phyloP scores from a whole-genome alignment of 1,284 basidiomycete species.

The Cryptococcus sp. region DNA sequence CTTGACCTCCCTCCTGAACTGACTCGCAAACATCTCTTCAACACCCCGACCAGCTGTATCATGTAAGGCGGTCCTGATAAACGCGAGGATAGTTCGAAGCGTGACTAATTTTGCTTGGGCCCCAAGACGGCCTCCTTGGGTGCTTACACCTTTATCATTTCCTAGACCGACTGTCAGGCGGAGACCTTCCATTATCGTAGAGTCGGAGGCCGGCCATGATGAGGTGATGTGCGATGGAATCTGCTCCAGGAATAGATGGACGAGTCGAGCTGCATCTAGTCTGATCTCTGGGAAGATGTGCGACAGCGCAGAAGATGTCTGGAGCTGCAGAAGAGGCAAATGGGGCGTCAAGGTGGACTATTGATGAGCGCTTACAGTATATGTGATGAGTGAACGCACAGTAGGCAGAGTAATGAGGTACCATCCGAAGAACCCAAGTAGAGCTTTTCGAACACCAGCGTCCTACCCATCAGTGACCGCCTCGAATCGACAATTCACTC shows the following conservation, averaged over 20 bases:
- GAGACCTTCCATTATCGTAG: conserved; percentile 40
- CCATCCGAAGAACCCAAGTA: conserved; percentile 58
- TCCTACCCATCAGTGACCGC: conserved; percentile 38
- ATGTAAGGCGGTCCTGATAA: conserved; percentile 26
- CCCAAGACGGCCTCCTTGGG: conserved; percentile 31
- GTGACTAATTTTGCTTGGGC: conserved; percentile 35
- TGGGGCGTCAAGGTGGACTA: conserved; percentile 60
- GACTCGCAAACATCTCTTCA: too few relatives aligned
- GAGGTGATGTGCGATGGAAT: conserved; percentile 65
- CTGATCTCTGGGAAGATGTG: conserved; percentile 93
- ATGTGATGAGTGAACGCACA: conserved; percentile 47
- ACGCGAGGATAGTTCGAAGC: conserved; percentile 36
- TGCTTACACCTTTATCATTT: conserved; percentile 37
- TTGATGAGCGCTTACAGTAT: conserved; percentile 2
- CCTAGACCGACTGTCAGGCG: conserved; percentile 43
- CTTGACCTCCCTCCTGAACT: too few relatives aligned
- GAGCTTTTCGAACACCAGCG: conserved; percentile 48
- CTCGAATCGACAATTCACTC: conserved; percentile 8
- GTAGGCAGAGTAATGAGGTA: conserved; percentile 62
- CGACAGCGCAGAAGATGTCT: conserved; percentile 83
- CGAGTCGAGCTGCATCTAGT: conserved; percentile 77
- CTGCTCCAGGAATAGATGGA: conserved; percentile 71
- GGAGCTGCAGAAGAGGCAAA: conserved; percentile 69
- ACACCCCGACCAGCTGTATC: too few relatives aligned
- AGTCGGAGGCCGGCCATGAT: conserved; percentile 57